phyloP scores from a whole-genome alignment of 768 basidiomycete species.

The Floccularia luteovirens region DNA sequence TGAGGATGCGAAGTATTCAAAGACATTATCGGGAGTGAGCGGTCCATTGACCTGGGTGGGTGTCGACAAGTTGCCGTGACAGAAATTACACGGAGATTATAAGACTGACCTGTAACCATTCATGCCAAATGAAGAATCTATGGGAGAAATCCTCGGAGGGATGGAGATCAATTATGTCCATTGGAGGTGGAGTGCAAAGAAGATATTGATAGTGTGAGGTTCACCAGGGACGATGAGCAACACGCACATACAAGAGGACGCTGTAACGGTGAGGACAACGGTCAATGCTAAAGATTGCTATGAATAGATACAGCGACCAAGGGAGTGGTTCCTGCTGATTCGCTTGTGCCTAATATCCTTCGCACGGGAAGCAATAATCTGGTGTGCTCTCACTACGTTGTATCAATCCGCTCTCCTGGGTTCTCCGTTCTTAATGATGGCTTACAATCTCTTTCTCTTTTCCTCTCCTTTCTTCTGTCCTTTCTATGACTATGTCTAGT shows the following conservation, averaged over 20 bases:
- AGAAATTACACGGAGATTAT: neutral
- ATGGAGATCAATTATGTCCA: conserved; percentile 59
- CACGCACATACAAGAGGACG: too few relatives aligned
- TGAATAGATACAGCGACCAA: neutral
- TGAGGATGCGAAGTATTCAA: conserved; percentile 85
- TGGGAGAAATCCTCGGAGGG: conserved; percentile 78
- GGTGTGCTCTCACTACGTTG: conserved; percentile 14
- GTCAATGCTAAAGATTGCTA: too few relatives aligned
- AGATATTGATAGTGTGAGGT: neutral
- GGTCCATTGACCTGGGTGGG: conserved; percentile 61
- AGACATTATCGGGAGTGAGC: conserved; percentile 68
- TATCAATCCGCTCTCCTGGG: conserved; percentile 23
- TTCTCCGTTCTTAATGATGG: conserved; percentile 23
- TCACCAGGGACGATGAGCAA: conserved; percentile 4
- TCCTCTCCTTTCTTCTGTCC: conserved; percentile 6
- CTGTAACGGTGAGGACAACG: too few relatives aligned
- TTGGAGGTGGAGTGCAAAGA: conserved; percentile 11
- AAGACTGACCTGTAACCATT: conserved; percentile 73
- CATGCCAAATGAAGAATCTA: conserved; percentile 86
- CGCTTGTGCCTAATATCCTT: conserved; percentile 11
- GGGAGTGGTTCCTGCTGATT: neutral
- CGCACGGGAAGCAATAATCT: conserved; percentile 23
- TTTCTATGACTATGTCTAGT: conserved; percentile 1
- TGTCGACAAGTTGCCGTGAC: conserved; percentile 3
- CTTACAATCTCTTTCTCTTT: conserved; percentile 5